These are phyloP conservation scores for Auricularia cornea DNA, from an alignment of 768 basidiomycete species.

Conservation along the genomic window DNA sequence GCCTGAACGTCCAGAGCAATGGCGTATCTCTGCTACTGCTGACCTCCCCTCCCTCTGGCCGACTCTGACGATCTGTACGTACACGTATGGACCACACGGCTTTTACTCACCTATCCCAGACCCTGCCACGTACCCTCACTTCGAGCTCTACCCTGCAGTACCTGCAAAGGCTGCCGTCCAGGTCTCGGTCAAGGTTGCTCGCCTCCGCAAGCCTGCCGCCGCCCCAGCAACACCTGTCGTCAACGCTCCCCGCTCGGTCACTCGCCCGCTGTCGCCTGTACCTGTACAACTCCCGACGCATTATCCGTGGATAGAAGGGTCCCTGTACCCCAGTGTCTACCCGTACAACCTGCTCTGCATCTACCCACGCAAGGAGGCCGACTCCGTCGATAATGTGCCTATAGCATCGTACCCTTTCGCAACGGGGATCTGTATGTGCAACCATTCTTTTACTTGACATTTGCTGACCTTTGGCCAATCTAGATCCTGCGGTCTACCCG, in stretches of 20 bases:
- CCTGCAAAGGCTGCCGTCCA: neutral
- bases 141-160: constrained; percentile 6
- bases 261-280: neutral
- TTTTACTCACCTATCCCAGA: neutral
- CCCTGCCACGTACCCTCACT: constrained; percentile 4
- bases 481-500: constrained; percentile 17
- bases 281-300: neutral
- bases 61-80: constrained; percentile 2
- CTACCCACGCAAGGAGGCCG: constrained; percentile 19
- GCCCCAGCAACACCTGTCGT: too few species aligned
- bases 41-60: neutral
- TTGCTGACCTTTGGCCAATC: too few species aligned
- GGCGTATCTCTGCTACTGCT: neutral
- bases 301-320: neutral
- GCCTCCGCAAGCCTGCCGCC: too few species aligned
- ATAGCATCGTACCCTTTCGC: constrained; percentile 2
- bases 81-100: neutral
- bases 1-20: neutral
- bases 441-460: neutral
- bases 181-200: neutral
- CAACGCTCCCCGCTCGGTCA: too few species aligned
- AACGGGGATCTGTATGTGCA: constrained; percentile 20
- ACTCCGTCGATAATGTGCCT: neutral
- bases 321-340: constrained; percentile 29
- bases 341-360: constrained; percentile 30